These are phyloP conservation scores for Penicillium riverlandense DNA, from an alignment of 495 filamentous ascomycete species.

Conservation along the genomic window DNA sequence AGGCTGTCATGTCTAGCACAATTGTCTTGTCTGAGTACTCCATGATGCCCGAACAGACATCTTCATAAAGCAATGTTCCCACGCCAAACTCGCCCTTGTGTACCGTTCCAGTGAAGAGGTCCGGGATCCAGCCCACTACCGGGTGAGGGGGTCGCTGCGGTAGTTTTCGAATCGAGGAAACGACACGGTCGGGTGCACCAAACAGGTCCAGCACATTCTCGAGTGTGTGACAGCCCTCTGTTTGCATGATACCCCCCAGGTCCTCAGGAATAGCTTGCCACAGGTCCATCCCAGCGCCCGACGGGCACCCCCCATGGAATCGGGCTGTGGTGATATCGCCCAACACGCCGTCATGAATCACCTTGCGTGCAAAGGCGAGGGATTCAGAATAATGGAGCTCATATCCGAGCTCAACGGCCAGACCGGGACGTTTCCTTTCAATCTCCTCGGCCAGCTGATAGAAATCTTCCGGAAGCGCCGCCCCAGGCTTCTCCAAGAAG, in stretches of 20 bases:
- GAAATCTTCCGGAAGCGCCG: no score
- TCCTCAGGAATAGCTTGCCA: slow-evolving; percentile 6
- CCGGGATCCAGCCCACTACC: no score
- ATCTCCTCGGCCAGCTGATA: no score
- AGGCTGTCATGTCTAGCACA: slow-evolving; percentile 6
- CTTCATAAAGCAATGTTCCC: slow-evolving; percentile 8
- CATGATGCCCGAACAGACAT: slow-evolving; percentile 9
- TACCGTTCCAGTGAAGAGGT: no score
- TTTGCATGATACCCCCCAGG: slow-evolving; percentile 8
- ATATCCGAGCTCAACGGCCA: slow-evolving; percentile 3
- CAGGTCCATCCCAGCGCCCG: slow-evolving; percentile 7
- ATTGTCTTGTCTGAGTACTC: slow-evolving; percentile 6
- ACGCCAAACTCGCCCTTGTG: neutral
- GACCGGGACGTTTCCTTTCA: no score
- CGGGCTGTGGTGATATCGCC: slow-evolving; percentile 9
- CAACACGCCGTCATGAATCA: slow-evolving; percentile 2
- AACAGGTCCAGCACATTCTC: slow-evolving; percentile 8
- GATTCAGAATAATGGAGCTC: slow-evolving; percentile 11
- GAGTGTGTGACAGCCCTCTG: slow-evolving; percentile 5
- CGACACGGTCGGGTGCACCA: slow-evolving; percentile 4
- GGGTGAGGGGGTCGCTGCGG: neutral
- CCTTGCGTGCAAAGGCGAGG: slow-evolving; percentile 5
- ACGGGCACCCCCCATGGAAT: slow-evolving; percentile 12
- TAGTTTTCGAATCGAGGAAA: slow-evolving; percentile 10
- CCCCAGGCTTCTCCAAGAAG: slow-evolving; percentile 1